phyloP scores from a whole-genome alignment of 2,329 filamentous ascomycete species.

The Fusarium albosuccineum region DNA sequence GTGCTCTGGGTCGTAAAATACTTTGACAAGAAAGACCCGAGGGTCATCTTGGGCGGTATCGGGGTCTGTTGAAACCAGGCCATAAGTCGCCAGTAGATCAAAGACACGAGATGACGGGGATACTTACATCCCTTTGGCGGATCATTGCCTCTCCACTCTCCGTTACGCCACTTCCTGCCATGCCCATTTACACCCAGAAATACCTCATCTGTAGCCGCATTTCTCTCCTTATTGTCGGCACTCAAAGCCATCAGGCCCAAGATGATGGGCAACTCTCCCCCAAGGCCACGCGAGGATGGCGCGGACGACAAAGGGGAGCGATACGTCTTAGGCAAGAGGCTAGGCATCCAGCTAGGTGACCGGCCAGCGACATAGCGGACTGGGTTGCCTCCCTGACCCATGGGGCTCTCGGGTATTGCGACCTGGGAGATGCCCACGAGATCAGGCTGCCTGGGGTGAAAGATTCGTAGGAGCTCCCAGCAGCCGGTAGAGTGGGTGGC shows the following conservation, averaged over 20 bases:
- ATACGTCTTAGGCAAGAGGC: slow-evolving; percentile 52
- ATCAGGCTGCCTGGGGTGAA: slow-evolving; percentile 10
- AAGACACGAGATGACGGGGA: neutral
- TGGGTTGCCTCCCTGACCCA: slow-evolving; percentile 22
- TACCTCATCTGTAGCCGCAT: slow-evolving; percentile 28
- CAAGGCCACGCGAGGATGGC: slow-evolving; percentile 49
- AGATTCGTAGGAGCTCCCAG: slow-evolving; percentile 51
- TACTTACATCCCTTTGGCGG: slow-evolving; percentile 48
- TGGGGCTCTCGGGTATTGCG: slow-evolving; percentile 34
- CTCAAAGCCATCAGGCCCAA: slow-evolving; percentile 57
- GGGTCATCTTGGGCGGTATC: slow-evolving; percentile 43
- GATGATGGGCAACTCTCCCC: slow-evolving; percentile 55
- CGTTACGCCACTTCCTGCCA: slow-evolving; percentile 42
- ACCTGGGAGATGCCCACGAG: slow-evolving; percentile 48
- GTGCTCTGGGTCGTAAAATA: slow-evolving; percentile 51
- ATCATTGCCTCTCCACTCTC: slow-evolving; percentile 42
- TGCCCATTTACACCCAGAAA: slow-evolving; percentile 49
- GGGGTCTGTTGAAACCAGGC: slow-evolving; percentile 37
- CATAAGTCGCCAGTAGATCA: slow-evolving; percentile 4
- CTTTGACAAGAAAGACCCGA: slow-evolving; percentile 51
- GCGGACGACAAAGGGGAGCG: slow-evolving; percentile 18
- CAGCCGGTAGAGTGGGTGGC: neutral
- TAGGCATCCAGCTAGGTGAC: slow-evolving; percentile 55
- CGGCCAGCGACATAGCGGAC: slow-evolving; percentile 50
- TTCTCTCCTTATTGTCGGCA: slow-evolving; percentile 12